phyloP scores from a whole-genome alignment of 176 grass and related monocot species.

The Oryza glaberrima region DNA sequence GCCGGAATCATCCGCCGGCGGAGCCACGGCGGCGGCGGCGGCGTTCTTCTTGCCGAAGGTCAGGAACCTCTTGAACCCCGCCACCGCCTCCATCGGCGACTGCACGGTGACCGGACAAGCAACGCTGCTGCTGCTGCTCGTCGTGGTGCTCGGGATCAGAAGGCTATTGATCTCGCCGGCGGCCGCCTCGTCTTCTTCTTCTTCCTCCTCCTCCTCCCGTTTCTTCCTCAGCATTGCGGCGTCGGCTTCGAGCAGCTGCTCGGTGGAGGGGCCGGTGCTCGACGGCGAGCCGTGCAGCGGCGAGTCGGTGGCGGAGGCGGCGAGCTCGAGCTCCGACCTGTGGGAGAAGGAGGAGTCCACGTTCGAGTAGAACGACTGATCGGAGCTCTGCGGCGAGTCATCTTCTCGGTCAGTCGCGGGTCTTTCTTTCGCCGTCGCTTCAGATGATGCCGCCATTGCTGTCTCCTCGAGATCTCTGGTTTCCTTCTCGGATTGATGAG shows the following conservation, averaged over 20 bases:
- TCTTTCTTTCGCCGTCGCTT: constrained; percentile 18
- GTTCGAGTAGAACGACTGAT: constrained; percentile 64
- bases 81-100: constrained; percentile 54
- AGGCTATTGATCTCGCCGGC: constrained; percentile 28
- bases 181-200: not conserved
- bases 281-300: constrained; percentile 32
- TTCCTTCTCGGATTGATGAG: not conserved
- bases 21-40: not conserved
- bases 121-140: not conserved
- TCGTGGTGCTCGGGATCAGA: not conserved
- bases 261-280: constrained; percentile 25
- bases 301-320: constrained; percentile 34
- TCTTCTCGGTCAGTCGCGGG: constrained; percentile 21
- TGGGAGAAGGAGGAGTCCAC: constrained; percentile 66
- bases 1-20: constrained; percentile 12
- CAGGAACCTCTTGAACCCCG: constrained; percentile 64
- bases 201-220: constrained; percentile 32
- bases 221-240: constrained; percentile 43
- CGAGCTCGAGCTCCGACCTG: constrained; percentile 52
- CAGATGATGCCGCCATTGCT: constrained; percentile 9
- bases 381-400: constrained; percentile 48
- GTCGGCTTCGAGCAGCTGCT: constrained; percentile 41
- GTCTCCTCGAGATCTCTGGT: constrained; percentile 10
- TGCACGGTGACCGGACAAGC: constrained; percentile 29
- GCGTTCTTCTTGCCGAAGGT: constrained; percentile 64